A percentile compares a stretch with the other conserved stretches of the same genome.
These are phyloP conservation scores for Balamuthia mandrillaris DNA, from an alignment of 208 protist genomes.

Conservation along the genomic window DNA sequence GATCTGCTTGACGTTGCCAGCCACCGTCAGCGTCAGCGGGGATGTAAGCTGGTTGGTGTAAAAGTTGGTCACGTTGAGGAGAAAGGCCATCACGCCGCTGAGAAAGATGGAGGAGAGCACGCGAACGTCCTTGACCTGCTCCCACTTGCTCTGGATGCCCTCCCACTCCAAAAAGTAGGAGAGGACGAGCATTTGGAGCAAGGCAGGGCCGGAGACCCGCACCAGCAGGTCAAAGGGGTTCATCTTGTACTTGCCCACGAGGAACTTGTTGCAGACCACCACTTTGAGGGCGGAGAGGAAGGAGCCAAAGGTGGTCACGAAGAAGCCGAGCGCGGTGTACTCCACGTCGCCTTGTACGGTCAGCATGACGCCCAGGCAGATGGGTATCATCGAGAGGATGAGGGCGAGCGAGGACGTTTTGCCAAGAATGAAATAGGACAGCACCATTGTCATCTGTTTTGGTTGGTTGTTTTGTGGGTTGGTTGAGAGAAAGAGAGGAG, in stretches of 20 bases:
- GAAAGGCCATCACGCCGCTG: conserved; percentile 31
- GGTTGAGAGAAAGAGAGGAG: not conserved
- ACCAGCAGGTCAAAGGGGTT: not conserved
- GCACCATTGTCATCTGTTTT: not conserved
- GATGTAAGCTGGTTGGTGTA: conserved; percentile 47
- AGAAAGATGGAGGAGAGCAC: too few species aligned
- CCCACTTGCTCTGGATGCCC: not conserved
- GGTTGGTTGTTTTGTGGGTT: not conserved
- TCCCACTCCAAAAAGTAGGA: not conserved
- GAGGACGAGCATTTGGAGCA: not conserved
- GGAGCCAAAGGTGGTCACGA: not conserved
- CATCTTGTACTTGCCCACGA: not conserved
- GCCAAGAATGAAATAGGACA: not conserved
- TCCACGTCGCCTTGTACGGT: not conserved
- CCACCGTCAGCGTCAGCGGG: conserved; percentile 42
- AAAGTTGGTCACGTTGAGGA: conserved; percentile 50
- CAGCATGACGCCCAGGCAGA: not conserved
- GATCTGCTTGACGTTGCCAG: conserved; percentile 50
- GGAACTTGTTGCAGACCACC: conserved; percentile 32
- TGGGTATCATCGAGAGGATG: not conserved
- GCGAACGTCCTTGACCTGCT: too few species aligned
- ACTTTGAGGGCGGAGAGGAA: conserved; percentile 22
- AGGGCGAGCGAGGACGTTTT: not conserved
- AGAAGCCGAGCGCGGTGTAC: conserved; percentile 33
- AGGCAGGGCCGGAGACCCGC: conserved; percentile 4